Evolutionary conservation across 495 filamentous ascomycete species (phyloP).

Genomic region (Penicillium pancosmium): DNA sequence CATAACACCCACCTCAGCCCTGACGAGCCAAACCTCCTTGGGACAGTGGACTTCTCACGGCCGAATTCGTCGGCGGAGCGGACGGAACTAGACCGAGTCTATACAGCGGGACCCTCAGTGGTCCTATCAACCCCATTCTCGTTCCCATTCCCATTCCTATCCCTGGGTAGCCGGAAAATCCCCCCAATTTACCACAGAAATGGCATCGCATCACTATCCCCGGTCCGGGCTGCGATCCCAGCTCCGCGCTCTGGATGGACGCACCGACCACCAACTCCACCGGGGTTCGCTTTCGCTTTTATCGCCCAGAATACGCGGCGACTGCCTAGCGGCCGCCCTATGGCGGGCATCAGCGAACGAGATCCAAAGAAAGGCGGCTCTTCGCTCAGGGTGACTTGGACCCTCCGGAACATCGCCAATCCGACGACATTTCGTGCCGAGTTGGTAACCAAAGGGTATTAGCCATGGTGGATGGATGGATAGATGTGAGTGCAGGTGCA

Average conservation of each 20-base stretch:
- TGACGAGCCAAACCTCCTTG: neutral
- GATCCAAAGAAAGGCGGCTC: slow-evolving; percentile 4
- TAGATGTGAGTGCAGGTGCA: slow-evolving; percentile 2
- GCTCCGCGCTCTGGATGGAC: neutral
- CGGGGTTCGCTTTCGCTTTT: neutral
- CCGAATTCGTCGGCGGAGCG: neutral
- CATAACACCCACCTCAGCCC: neutral
- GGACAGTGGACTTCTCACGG: neutral
- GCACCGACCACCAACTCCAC: slow-evolving; percentile 3
- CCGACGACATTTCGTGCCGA: slow-evolving; percentile 1
- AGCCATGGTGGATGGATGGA: neutral
- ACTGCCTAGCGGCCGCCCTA: slow-evolving; percentile 3
- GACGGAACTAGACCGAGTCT: slow-evolving; percentile 3
- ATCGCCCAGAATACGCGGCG: slow-evolving; percentile 1
- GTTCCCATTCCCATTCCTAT: neutral
- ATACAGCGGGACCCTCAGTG: neutral
- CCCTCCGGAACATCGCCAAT: slow-evolving; percentile 4
- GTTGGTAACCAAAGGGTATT: neutral
- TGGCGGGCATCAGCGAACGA: slow-evolving; percentile 1
- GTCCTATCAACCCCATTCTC: neutral
- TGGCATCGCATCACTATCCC: neutral
- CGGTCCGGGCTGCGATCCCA: neutral
- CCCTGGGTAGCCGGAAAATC: neutral
- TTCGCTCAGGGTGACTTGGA: slow-evolving; percentile 2
- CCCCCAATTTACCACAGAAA: neutral